Percentiles rank a stretch among this genome's conserved stretches.
Evolutionary conservation across 495 filamentous ascomycete genomes (phyloP).

Genomic region (Neurospora pannonica): DNA sequence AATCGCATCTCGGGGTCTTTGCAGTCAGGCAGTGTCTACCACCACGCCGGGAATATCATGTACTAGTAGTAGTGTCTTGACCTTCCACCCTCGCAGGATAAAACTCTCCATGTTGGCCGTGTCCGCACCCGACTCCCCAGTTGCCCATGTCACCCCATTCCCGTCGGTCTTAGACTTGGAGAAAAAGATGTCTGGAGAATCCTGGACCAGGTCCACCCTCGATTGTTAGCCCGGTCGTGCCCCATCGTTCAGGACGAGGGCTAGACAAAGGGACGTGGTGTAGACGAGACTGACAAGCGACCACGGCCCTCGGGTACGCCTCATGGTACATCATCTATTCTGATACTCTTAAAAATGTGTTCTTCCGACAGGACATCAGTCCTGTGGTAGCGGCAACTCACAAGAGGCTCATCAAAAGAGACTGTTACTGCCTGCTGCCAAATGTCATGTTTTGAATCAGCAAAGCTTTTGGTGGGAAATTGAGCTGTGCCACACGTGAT

Average conservation of each 20-base stretch:
- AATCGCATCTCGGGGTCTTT: not conserved
- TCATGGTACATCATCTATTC: not conserved
- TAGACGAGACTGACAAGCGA: not conserved
- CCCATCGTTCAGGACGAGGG: not conserved
- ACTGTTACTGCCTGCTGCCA: not conserved
- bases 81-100: not conserved
- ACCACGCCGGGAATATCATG: not conserved
- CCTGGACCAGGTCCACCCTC: not conserved
- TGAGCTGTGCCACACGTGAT: not conserved
- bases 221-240: not conserved
- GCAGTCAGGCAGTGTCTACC: not conserved
- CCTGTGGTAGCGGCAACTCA: not conserved
- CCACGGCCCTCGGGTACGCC: not conserved
- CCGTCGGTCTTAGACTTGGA: not conserved
- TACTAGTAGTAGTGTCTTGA: not conserved
- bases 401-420: not conserved
- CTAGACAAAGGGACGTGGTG: not conserved
- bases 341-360: not conserved
- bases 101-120: not conserved
- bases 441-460: not conserved
- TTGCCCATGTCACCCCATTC: not conserved
- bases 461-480: not conserved
- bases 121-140: not conserved
- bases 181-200: not conserved
- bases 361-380: not conserved